Conservation (phyloP, 2,329 filamentous ascomycete species). For the Fusarium austroafricanum region DNA sequence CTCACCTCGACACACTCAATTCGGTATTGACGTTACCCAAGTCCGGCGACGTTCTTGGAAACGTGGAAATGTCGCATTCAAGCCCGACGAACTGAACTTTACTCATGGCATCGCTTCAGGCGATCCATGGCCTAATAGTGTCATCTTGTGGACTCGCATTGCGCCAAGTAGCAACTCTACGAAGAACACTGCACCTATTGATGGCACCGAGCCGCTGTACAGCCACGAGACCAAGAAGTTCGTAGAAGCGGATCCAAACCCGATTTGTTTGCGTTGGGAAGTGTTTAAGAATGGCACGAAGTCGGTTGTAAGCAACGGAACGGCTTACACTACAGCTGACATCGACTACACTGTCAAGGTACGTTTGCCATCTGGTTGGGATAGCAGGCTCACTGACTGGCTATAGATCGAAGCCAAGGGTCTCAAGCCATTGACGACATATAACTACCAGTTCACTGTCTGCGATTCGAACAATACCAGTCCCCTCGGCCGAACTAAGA, state of each 20-base stretch:
- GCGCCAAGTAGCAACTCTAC: background rate
- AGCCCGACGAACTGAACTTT: background rate
- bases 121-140: background rate
- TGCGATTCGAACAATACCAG: background rate
- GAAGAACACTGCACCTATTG: background rate
- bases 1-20: background rate
- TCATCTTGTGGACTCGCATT: conserved; percentile 10
- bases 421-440: background rate
- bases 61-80: background rate
- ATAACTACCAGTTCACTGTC: background rate
- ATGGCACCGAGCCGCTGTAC: background rate
- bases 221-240: conserved; percentile 12
- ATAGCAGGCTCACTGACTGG: background rate
- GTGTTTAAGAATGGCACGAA: background rate
- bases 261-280: background rate
- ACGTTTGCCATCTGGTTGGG: fast-evolving
- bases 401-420: background rate
- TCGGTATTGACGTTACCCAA: background rate
- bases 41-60: conserved; percentile 6
- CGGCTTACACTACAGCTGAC: background rate
- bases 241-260: background rate
- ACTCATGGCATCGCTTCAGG: conserved; percentile 2
- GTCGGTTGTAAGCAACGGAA: background rate
- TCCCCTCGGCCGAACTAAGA: background rate
- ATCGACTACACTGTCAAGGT: conserved; percentile 6